These are phyloP conservation scores for Apophysomyces sp. DNA, from an alignment of 371 early-diverging fungal species.

Conservation along the genomic window DNA sequence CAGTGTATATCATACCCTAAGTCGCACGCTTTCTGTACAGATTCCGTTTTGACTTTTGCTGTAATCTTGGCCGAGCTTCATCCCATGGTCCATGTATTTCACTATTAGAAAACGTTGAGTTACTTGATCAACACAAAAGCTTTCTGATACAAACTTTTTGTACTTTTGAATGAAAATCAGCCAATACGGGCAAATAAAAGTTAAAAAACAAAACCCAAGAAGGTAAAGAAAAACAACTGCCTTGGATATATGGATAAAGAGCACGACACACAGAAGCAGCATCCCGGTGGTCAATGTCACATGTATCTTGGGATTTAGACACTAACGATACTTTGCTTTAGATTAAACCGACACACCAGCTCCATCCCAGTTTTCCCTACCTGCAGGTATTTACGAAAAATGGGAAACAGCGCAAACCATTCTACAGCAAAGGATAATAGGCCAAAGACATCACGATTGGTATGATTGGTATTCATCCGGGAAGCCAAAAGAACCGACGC, in stretches of 20 bases:
- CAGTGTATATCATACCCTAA: too few species aligned
- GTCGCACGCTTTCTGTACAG: slow-evolving; percentile 27
- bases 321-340: slow-evolving; percentile 34
- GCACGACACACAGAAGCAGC: slow-evolving; percentile 54
- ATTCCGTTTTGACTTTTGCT: slow-evolving; percentile 37
- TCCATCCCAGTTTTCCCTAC: slow-evolving; percentile 25
- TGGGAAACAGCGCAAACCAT: slow-evolving; percentile 93
- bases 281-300: slow-evolving; percentile 61
- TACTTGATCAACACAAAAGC: background rate
- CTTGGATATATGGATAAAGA: slow-evolving; percentile 70
- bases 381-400: slow-evolving; percentile 78
- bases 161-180: slow-evolving; percentile 89
- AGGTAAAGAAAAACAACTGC: slow-evolving; percentile 71
- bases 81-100: slow-evolving; percentile 98
- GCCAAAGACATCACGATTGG: slow-evolving; percentile 87
- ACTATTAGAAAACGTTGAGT: slow-evolving; percentile 35
- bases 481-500: slow-evolving; percentile 95
- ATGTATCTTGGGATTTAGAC: slow-evolving; percentile 58
- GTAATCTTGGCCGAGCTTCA: slow-evolving; percentile 83
- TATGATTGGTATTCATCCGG: slow-evolving; percentile 73
- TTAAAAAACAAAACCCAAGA: slow-evolving; percentile 70
- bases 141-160: slow-evolving; percentile 76
- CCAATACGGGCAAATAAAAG: slow-evolving; percentile 89
- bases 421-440: slow-evolving; percentile 86
- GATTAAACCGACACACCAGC: background rate